Percentiles rank a stretch among this genome's conserved stretches.
phyloP scores from a whole-genome alignment of 768 basidiomycete genomes.

The Boletus pseudo-olivaceus region DNA sequence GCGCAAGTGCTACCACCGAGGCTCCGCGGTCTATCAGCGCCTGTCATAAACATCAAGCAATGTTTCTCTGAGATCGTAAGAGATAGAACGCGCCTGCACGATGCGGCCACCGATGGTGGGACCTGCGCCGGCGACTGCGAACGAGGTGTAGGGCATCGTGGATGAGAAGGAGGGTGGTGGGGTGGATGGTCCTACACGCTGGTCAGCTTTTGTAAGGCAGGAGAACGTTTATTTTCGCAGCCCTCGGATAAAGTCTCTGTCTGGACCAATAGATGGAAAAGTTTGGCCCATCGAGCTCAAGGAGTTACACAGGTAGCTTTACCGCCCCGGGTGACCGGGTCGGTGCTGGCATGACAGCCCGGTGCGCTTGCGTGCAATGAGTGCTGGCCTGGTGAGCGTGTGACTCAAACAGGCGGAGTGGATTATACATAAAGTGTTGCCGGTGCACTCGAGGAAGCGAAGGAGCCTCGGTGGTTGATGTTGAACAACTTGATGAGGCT shows the following conservation, averaged over 20 bases:
- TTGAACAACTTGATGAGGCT: constrained; percentile 15
- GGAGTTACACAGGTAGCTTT: neutral
- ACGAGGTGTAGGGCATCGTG: constrained; percentile 32
- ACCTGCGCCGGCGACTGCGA: constrained; percentile 35
- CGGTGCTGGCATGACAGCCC: neutral
- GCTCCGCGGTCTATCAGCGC: constrained; percentile 19
- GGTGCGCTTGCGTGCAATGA: too few species aligned
- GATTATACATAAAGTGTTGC: neutral
- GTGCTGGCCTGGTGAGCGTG: too few species aligned
- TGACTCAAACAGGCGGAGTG: neutral
- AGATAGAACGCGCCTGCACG: constrained; percentile 19
- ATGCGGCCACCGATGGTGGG: constrained; percentile 35
- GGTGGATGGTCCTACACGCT: neutral
- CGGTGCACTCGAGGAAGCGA: neutral
- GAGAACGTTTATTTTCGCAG: constrained; percentile 3
- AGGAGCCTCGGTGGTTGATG: neutral
- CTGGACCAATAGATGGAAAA: neutral
- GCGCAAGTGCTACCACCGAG: constrained; percentile 26
- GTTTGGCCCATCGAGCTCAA: neutral
- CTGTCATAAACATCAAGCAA: constrained; percentile 8
- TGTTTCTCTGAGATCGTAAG: neutral
- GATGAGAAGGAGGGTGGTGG: neutral
- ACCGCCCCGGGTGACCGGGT: neutral
- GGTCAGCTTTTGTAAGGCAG: neutral
- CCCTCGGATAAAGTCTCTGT: neutral